Evolutionary conservation across 2,329 filamentous ascomycete species (phyloP).

Genomic region (Colletotrichum sp.): DNA sequence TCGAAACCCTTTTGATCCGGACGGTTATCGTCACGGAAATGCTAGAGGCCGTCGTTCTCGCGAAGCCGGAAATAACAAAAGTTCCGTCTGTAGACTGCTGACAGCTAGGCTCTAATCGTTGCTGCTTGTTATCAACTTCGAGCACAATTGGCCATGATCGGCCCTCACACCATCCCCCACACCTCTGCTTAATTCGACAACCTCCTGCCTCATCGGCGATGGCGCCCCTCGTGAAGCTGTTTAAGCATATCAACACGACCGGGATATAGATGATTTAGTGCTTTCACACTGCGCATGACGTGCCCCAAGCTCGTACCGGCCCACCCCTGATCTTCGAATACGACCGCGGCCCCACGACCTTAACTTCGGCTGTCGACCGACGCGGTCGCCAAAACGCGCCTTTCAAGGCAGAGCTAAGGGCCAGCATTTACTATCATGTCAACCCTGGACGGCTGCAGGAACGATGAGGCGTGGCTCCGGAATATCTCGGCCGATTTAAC

Average conservation of each 20-base stretch:
- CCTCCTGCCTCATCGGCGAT: not conserved
- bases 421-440: too few species aligned
- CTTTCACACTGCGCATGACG: not conserved
- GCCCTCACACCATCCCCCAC: not conserved
- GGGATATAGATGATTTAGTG: not conserved
- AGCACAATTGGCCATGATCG: not conserved
- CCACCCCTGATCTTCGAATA: constrained; percentile 6
- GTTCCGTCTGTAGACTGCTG: not conserved
- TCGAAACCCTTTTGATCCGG: not conserved
- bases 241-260: not conserved
- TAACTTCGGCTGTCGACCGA: constrained; percentile 1
- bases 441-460: not conserved
- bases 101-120: not conserved
- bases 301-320: constrained; percentile 1
- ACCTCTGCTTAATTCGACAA: not conserved
- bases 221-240: not conserved
- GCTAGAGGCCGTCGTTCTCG: not conserved
- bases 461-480: not conserved
- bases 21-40: not conserved
- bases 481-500: not conserved
- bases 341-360: constrained; percentile 7
- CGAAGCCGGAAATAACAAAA: not conserved
- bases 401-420: not conserved
- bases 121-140: not conserved
- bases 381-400: not conserved